Conservation (phyloP, 2,329 filamentous ascomycete genomes). For the Neurospora crassa region DNA sequence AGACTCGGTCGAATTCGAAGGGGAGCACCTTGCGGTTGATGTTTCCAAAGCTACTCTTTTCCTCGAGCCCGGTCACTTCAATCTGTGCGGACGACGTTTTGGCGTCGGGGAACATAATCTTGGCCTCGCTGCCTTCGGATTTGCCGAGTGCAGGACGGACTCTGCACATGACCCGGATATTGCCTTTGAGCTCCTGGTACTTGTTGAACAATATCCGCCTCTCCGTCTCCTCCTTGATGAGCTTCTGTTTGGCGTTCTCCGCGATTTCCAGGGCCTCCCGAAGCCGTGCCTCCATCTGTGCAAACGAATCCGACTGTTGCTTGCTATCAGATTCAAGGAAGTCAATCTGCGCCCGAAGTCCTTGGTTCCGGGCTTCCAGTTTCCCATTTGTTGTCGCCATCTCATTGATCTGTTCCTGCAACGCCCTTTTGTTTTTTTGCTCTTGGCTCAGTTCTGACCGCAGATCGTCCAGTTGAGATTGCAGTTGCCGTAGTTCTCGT, state of each 20-base stretch:
- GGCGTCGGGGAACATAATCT: slow-evolving; percentile 70
- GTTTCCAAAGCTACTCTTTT: slow-evolving; percentile 69
- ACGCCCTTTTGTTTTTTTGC: slow-evolving; percentile 46
- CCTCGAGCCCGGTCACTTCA: slow-evolving; percentile 70
- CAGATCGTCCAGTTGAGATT: slow-evolving; percentile 35
- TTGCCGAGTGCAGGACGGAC: slow-evolving; percentile 64
- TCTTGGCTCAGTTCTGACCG: slow-evolving; percentile 50
- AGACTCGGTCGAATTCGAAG: slow-evolving; percentile 91
- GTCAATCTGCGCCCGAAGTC: slow-evolving; percentile 71
- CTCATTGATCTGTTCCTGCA: slow-evolving; percentile 46
- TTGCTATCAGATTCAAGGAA: slow-evolving; percentile 87
- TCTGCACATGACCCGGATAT: slow-evolving; percentile 96
- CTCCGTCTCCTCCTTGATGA: slow-evolving; percentile 84
- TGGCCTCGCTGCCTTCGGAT: slow-evolving; percentile 56
- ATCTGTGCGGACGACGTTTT: slow-evolving; percentile 77
- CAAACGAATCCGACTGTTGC: slow-evolving; percentile 78
- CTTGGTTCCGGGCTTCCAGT: slow-evolving; percentile 66
- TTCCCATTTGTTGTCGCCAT: slow-evolving; percentile 51
- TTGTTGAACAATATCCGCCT: slow-evolving; percentile 92
- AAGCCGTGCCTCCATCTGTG: slow-evolving; percentile 69
- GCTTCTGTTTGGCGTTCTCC: slow-evolving; percentile 64
- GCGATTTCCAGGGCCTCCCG: slow-evolving; percentile 66
- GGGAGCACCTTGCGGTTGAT: slow-evolving; percentile 69
- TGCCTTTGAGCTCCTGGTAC: slow-evolving; percentile 94
- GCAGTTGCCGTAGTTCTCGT: slow-evolving; percentile 40